A percentile compares a stretch with the other conserved stretches of the same genome.
Evolutionary conservation across 1,284 basidiomycete genomes (phyloP).

Genomic region (Baeospora myosura): DNA sequence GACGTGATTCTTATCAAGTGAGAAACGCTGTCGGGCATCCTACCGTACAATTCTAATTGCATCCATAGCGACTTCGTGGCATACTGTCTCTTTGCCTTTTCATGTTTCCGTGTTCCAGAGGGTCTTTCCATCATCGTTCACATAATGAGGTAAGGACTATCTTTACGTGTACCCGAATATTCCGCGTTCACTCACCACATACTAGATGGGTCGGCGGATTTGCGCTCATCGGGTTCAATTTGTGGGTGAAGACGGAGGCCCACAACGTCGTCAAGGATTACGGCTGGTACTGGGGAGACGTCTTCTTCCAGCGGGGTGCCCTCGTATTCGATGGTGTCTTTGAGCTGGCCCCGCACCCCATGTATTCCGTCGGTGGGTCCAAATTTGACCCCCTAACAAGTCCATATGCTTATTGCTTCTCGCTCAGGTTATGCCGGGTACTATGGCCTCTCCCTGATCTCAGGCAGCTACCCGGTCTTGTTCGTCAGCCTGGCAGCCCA

Average conservation of each 20-base stretch:
- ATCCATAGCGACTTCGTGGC: conserved; percentile 80
- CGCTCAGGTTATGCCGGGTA: conserved; percentile 83
- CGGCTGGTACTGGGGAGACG: conserved; percentile 98
- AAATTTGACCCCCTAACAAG: background rate
- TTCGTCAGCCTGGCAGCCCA: conserved; percentile 92
- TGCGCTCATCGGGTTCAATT: conserved; percentile 86
- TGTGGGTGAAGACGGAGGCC: conserved; percentile 98
- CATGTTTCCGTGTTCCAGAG: conserved; percentile 78
- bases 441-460: conserved; percentile 89
- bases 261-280: conserved; percentile 93
- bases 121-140: conserved; percentile 72
- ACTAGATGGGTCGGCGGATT: conserved; percentile 82
- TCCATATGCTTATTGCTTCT: conserved; percentile 4
- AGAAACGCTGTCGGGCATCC: conserved; percentile 21
- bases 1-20: conserved; percentile 95
- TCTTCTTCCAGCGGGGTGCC: conserved; percentile 88
- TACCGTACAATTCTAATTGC: conserved; percentile 8
- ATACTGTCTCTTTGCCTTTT: conserved; percentile 93
- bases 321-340: conserved; percentile 98
- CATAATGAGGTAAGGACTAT: conserved; percentile 53
- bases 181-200: background rate
- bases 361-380: conserved; percentile 86
- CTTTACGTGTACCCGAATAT: conserved; percentile 4
- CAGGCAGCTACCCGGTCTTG: conserved; percentile 85
- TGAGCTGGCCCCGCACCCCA: conserved; percentile 85